phyloP scores from a whole-genome alignment of 371 early-diverging fungal species.

The Phascolomyces articulosus region DNA sequence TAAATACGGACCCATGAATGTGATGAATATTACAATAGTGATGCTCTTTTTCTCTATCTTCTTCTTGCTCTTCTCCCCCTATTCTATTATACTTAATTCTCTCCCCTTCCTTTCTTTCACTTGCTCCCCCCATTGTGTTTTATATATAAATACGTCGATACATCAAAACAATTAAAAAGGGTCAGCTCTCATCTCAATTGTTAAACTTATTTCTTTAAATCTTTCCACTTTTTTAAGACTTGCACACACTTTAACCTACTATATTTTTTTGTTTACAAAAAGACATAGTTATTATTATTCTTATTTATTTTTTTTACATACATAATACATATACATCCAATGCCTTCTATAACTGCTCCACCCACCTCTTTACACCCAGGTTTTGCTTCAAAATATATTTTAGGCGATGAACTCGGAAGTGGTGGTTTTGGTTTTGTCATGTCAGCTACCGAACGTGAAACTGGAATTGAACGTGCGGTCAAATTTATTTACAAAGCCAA shows the following conservation, averaged over 20 bases:
- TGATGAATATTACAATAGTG: background rate
- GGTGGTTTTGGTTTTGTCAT: slow-evolving; percentile 85
- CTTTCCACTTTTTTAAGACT: too few species aligned
- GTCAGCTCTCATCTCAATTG: background rate
- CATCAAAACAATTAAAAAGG: background rate
- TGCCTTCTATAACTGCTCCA: slow-evolving; percentile 6
- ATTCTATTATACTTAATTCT: background rate
- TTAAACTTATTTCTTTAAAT: slow-evolving; percentile 11
- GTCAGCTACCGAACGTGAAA: slow-evolving; percentile 53
- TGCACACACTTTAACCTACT: too few species aligned
- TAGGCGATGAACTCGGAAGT: slow-evolving; percentile 73
- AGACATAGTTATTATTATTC: too few species aligned
- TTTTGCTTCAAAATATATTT: slow-evolving; percentile 53
- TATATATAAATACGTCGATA: background rate
- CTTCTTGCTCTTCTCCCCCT: background rate
- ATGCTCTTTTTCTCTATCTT: too few species aligned
- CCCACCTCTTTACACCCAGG: slow-evolving; percentile 45
- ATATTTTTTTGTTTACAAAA: too few species aligned
- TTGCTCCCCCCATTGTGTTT: too few species aligned
- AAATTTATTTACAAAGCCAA: slow-evolving; percentile 76
- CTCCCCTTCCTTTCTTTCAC: too few species aligned
- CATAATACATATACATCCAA: background rate
- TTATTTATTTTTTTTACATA: too few species aligned
- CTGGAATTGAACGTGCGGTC: slow-evolving; percentile 72
- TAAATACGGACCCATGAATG: background rate